Evolutionary conservation across 257 asterid genomes (phyloP).

Genomic region (Fraxinus pennsylvanica): DNA sequence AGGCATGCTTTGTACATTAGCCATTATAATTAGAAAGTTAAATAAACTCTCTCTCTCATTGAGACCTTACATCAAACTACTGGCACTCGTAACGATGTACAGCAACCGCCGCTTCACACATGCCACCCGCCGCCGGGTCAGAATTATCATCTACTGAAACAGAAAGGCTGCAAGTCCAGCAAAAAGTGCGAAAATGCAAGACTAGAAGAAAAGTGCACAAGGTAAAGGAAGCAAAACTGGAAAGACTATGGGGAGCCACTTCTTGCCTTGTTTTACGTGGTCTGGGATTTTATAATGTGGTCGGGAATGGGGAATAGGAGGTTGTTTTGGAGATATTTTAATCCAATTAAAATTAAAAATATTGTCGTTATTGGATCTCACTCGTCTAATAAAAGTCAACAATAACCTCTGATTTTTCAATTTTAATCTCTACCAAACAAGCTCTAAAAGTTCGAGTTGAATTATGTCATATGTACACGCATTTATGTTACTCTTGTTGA

Average conservation of each 20-base stretch:
- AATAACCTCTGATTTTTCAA: too few relatives aligned
- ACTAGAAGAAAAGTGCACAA: constrained; percentile 16
- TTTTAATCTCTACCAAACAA: too few relatives aligned
- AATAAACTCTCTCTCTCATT: background rate
- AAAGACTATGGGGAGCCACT: constrained; percentile 27
- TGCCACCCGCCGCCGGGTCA: constrained; percentile 10
- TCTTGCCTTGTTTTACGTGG: background rate
- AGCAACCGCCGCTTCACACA: constrained; percentile 29
- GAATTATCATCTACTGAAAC: background rate
- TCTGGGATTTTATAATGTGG: too few relatives aligned
- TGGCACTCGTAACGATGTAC: constrained; percentile 40
- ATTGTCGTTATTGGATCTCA: too few relatives aligned
- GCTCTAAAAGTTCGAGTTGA: too few relatives aligned
- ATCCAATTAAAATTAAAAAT: too few relatives aligned
- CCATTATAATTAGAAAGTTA: background rate
- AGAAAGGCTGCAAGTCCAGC: constrained; percentile 24
- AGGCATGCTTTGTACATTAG: background rate
- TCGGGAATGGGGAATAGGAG: too few relatives aligned
- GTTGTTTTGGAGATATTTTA: too few relatives aligned
- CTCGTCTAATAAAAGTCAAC: too few relatives aligned
- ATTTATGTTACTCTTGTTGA: too few relatives aligned
- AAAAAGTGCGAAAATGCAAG: constrained; percentile 21
- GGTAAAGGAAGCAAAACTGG: constrained; percentile 20
- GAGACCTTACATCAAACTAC: constrained; percentile 27
- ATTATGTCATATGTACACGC: too few relatives aligned